These are phyloP conservation scores for Amanita muscaria DNA, from an alignment of 768 basidiomycete species.

Conservation along the genomic window DNA sequence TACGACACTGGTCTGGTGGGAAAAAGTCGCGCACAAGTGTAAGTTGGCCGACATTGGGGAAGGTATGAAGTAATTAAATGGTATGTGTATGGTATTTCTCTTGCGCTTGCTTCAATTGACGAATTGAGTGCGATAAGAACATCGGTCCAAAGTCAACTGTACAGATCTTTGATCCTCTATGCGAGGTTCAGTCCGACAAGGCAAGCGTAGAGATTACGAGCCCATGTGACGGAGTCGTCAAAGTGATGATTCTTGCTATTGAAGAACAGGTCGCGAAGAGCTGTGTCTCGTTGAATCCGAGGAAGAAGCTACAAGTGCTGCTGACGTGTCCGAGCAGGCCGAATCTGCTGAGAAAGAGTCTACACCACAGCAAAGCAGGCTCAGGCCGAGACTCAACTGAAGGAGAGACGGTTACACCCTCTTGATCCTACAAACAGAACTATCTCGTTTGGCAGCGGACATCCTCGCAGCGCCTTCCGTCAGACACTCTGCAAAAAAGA, in stretches of 20 bases:
- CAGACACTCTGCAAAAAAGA: slow-evolving; percentile 64
- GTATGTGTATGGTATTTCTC: slow-evolving; percentile 44
- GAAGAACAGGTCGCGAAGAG: slow-evolving; percentile 73
- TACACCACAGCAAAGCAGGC: background rate
- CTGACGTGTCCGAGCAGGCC: no score
- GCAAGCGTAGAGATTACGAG: slow-evolving; percentile 87
- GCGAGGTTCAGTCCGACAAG: slow-evolving; percentile 87
- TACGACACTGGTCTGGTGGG: slow-evolving; percentile 21
- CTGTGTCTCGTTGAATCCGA: slow-evolving; percentile 79
- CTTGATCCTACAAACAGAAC: background rate
- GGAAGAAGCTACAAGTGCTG: slow-evolving; percentile 20
- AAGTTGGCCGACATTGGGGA: slow-evolving; percentile 84
- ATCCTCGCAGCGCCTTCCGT: slow-evolving; percentile 71
- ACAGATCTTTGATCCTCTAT: slow-evolving; percentile 61
- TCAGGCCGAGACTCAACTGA: no score
- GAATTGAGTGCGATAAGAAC: no score
- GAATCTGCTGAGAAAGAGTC: no score
- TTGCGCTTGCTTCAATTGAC: no score
- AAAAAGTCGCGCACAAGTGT: slow-evolving; percentile 47
- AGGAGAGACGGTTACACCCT: no score
- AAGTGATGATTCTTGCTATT: slow-evolving; percentile 60
- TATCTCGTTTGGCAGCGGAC: slow-evolving; percentile 16
- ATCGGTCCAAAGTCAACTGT: slow-evolving; percentile 45
- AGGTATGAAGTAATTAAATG: slow-evolving; percentile 84
- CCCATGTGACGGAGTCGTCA: slow-evolving; percentile 71